Evolutionary conservation across 306 rosid species (phyloP).

Genomic region (Sechiopsis laciniata): DNA sequence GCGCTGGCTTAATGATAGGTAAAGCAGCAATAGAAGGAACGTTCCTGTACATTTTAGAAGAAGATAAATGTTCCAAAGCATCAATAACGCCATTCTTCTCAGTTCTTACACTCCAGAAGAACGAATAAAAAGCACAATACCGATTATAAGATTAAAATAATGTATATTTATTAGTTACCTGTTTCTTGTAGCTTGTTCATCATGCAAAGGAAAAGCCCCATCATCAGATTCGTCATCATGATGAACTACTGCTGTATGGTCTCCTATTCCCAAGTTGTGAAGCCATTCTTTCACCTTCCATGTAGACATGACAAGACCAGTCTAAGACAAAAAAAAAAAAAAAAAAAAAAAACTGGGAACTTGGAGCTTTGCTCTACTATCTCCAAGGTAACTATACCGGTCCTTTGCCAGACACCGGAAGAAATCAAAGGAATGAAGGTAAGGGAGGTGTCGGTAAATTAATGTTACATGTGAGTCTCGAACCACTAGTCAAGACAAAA

Average conservation of each 20-base stretch:
- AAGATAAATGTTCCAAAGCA: conserved; percentile 10
- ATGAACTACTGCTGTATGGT: conserved; percentile 61
- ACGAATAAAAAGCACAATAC: not conserved
- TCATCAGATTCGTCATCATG: conserved; percentile 87
- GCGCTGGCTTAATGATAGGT: conserved; percentile 69
- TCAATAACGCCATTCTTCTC: not conserved
- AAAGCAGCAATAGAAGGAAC: conserved; percentile 82
- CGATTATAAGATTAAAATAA: not conserved
- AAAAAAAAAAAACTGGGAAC: too few species aligned
- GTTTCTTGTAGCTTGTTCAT: conserved; percentile 53
- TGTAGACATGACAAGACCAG: conserved; percentile 12
- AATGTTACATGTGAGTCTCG: too few species aligned
- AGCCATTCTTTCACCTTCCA: conserved; percentile 89
- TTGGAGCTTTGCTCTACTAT: too few species aligned
- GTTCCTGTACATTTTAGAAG: conserved; percentile 40
- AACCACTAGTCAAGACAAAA: not conserved
- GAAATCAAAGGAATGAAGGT: too few species aligned
- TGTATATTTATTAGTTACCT: conserved; percentile 36
- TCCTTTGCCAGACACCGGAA: too few species aligned
- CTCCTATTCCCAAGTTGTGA: conserved; percentile 71
- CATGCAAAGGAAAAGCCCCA: conserved; percentile 57
- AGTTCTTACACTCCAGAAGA: not conserved
- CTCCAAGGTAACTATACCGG: too few species aligned
- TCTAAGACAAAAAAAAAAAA: not conserved
- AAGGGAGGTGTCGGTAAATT: too few species aligned